Evolutionary conservation across 441 rosid species (phyloP), one percentile per base, ranked within the genome.

Genomic region (Pelargonium citronellum): DNA sequence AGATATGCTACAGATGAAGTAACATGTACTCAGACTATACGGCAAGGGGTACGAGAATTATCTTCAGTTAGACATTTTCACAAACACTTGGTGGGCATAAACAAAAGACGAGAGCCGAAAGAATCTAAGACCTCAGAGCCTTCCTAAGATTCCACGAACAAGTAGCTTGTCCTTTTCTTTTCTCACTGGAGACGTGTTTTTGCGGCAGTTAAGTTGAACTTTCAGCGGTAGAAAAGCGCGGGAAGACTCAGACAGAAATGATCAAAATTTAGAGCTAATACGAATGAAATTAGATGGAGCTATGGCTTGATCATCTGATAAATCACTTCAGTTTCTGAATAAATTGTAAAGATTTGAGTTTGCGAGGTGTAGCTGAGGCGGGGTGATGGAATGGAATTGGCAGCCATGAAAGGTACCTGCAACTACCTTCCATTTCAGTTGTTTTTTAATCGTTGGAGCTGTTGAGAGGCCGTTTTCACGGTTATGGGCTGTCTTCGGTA

Each of bases 401-500:
- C 15, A 0, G 79, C 77, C 64, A 72, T 75, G 81, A 71, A 64
- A 74, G 62, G 13, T 67, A 78, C 71, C 15, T 15, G 20, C 55
- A 7, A 30, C 34, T 30, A 30, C 34, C 34, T 37, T 12, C 2
- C 7, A n/a, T 22, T 64, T 53, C 10, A 6, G 4, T 10, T 4
- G 1, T 22, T 4, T 47, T 0, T 66, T 24, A 67, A 68, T 43
- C 49, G n/a, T 24, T 62, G 74, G 27, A 69, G 79, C 66, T 12
- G 79, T 67, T 75, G 72, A 49, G 67, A 44, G n/a, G 79, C 19
- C 72, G 58, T 37, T 79, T 68, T 78, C 77, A 53, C 43, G 13
- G 57, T 9, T 27, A 44, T 34, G 20, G 19, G 49, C 5, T 3
- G 10, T 63, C 1, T 19, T 0, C 3, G 0, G 44, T 22, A 4